Base-by-base conservation (phyloP, 495 filamentous ascomycete species). In the Cercophora sp. region DNA sequence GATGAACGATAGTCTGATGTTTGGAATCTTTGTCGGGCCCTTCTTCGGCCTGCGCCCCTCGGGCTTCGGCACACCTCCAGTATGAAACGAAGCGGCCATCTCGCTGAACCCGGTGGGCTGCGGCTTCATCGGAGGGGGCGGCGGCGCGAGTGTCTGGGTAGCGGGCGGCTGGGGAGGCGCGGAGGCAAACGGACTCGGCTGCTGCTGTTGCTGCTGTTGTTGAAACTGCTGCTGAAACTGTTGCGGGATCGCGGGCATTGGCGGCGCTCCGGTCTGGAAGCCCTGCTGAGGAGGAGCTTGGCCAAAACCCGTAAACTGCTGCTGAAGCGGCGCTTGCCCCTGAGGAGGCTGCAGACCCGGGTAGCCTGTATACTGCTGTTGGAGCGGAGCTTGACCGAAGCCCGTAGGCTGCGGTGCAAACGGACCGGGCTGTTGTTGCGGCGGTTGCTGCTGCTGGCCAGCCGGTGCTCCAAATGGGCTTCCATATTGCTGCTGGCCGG, bases 1-100 rank as follows among this genome's bases (percentile, higher is more conserved):
- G 50, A 99, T 91, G 60, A 97, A 99, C 5, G 90, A 95, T 37
- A 99, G 74, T 40, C 94, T 78, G 49, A 96, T 93, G 63, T 87
- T 97, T n/a, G 94, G 94, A 43, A 99, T 96, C 70, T 84, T 91
- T 23, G 72, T 76, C 4, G 57, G 53, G 10, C 66, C 54, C 53
- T 67, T 73, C 18, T 77, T 69, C 16, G 77, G 54, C 54, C 70
- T 54, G 45, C 68, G 67, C 19, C 73, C 66, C 60, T 77, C 75
- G 2, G 85, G 74, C 48, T 70, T 78, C 34, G 84, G 68, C 40
- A 74, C 58, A 6, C 71, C 69, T 9, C 79, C 76, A 31, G 78
- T 74, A 58, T 84, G 80, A 73, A 96, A 96, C 18, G 88, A 95
- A 61, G 89, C 83, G 24, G 91, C 89, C 70, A 96, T 89, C 53